phyloP scores from a whole-genome alignment of 2,329 filamentous ascomycete genomes.

The Pseudogymnoascus sp. region DNA sequence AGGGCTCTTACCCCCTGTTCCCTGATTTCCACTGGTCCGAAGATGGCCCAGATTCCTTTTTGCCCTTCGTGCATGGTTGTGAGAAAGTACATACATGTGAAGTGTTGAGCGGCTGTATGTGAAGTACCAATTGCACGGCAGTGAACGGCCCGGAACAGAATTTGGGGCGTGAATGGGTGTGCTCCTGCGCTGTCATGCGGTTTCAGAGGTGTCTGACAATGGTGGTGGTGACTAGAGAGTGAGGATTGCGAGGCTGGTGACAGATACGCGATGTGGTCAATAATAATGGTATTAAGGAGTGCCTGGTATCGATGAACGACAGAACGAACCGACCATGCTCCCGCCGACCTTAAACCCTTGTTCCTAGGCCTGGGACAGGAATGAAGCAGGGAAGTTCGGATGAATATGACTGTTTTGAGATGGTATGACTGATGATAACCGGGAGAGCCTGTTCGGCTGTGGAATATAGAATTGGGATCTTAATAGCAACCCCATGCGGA shows the following conservation, averaged over 20 bases:
- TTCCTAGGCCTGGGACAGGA: not conserved
- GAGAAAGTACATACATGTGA: not conserved
- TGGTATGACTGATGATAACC: not conserved
- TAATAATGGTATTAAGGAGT: not conserved
- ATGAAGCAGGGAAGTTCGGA: not conserved
- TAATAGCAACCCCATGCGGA: not conserved
- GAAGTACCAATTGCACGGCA: slow-evolving; percentile 1
- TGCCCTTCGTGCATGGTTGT: not conserved
- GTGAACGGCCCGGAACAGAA: not conserved
- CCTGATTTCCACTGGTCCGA: not conserved
- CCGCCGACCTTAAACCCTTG: not conserved
- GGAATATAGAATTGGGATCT: not conserved
- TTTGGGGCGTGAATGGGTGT: not conserved
- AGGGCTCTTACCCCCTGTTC: not conserved
- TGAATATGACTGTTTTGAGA: not conserved
- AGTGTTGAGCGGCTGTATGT: not conserved
- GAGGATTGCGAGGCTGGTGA: not conserved
- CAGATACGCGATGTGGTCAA: not conserved
- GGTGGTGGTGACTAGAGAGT: not conserved
- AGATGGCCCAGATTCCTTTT: not conserved
- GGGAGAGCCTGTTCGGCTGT: not conserved
- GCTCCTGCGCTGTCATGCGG: not conserved
- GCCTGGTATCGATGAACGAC: not conserved
- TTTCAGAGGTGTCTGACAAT: not conserved
- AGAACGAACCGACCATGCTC: not conserved